Base-by-base conservation (phyloP, 2,329 filamentous ascomycete genomes). In the Trichoderma arundinaceum region DNA sequence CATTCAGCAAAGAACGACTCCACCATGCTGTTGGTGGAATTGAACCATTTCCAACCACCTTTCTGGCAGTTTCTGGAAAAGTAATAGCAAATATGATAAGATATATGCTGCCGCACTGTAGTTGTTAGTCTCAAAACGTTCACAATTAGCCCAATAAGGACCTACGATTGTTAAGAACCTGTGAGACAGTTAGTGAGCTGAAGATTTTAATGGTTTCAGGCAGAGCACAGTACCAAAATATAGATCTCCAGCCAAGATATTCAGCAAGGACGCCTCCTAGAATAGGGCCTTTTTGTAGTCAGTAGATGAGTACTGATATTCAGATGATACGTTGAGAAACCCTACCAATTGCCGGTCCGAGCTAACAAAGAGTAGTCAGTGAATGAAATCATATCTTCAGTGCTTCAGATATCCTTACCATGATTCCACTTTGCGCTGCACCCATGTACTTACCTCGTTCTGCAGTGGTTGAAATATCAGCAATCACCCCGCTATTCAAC, bases 381-480 rank as follows among this genome's bases (percentile, higher is more conserved):
- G 35, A 38, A 38, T 5, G 9, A 35, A 10, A 7, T 4, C 32
- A 1, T 52, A 8, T 4, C 35, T 52, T 5, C n/a, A 39, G 10
- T 13, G 10, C 1, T 9, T 54, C 7, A 10, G 19, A 17, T 39
- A 5, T 22, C 12, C 51, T 38, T 39, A 54, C 51, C 51, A 54
- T 54, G 17, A 54, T 54, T n/a, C 51, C 51, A 13, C 51, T 54
- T 54, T 54, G 51, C 2, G 51, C 51, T 22, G 51, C 51, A 39
- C 51, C 35, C 51, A 54, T 54, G 10, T 54, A 54, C 38, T 7
- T 54, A 6, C 51, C 51, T 10, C 43, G 41, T 28, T 61, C 57
- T 3, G 57, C 57, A 13, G 57, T 61, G 4, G 57, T 61, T 10
- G 57, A 51, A 10, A 61, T 61, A 38, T 61, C 57, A 10, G 57